Conservation (phyloP, 495 filamentous ascomycete genomes). For the Apodospora peruviana region DNA sequence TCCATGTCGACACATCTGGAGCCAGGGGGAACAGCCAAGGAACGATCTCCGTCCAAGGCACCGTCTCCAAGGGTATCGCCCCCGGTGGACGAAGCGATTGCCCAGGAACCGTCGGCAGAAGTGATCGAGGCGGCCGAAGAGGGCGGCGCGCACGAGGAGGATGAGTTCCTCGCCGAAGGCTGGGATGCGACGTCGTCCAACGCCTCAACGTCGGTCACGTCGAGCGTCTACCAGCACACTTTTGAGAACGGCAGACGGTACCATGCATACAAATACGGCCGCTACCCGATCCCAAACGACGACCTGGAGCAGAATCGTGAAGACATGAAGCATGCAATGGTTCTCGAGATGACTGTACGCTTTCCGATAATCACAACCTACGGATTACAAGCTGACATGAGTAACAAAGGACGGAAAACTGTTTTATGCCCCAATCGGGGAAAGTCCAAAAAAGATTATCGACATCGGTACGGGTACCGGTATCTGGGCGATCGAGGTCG, state of each 20-base stretch:
- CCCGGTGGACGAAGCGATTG: too few species aligned
- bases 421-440: constrained; percentile 34
- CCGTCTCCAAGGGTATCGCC: too few species aligned
- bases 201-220: constrained; percentile 34
- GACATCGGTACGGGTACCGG: constrained; percentile 53
- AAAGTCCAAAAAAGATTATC: constrained; percentile 36
- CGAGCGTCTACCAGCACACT: constrained; percentile 32
- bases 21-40: too few species aligned
- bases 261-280: constrained; percentile 48
- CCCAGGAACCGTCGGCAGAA: not conserved
- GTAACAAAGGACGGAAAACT: constrained; percentile 31
- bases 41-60: too few species aligned
- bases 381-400: not conserved
- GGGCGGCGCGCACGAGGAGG: constrained; percentile 2
- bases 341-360: constrained; percentile 19
- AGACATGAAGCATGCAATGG: constrained; percentile 38
- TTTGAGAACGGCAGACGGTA: constrained; percentile 55
- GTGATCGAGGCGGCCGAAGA: constrained; percentile 10
- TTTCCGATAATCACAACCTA: not conserved
- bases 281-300: constrained; percentile 52
- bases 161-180: constrained; percentile 20
- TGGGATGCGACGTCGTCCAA: constrained; percentile 14
- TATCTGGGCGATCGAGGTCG: constrained; percentile 44
- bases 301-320: constrained; percentile 43
- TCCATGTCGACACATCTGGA: too few species aligned